phyloP scores from a whole-genome alignment of 208 protist genomes.

The Wallacemonas sp. region DNA sequence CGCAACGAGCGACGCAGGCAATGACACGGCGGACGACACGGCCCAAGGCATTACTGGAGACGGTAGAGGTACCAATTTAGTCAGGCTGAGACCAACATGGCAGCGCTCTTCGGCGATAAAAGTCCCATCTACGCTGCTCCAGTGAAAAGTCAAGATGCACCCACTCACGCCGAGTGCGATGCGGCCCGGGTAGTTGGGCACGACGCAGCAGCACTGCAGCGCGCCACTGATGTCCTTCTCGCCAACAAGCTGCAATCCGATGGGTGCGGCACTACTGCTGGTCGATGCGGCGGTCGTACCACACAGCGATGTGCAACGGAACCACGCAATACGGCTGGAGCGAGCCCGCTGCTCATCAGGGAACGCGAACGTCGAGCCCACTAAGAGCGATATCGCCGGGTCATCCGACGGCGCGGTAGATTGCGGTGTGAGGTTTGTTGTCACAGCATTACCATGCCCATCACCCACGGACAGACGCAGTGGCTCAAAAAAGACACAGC shows the following conservation, averaged over 20 bases:
- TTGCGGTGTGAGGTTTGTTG: constrained; percentile 7
- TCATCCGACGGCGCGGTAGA: constrained; percentile 10
- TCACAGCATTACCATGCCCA: neutral
- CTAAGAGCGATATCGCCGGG: constrained; percentile 35
- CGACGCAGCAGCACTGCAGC: constrained; percentile 74
- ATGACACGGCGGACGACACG: neutral
- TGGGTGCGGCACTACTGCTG: constrained; percentile 5
- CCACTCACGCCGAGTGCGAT: constrained; percentile 83
- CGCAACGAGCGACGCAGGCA: constrained; percentile 38
- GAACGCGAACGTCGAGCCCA: constrained; percentile 84
- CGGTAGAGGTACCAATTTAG: constrained; percentile 58
- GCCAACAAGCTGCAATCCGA: constrained; percentile 28
- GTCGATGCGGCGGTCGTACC: constrained; percentile 2
- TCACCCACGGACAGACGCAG: constrained; percentile 31
- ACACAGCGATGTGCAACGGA: neutral
- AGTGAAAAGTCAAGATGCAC: constrained; percentile 64
- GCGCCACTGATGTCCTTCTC: constrained; percentile 70
- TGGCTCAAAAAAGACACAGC: constrained; percentile 75
- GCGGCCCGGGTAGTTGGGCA: constrained; percentile 64
- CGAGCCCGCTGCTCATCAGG: constrained; percentile 62
- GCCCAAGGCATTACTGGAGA: constrained; percentile 1
- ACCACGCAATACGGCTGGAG: constrained; percentile 67
- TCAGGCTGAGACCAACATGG: constrained; percentile 58
- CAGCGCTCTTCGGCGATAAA: constrained; percentile 76
- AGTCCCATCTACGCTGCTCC: constrained; percentile 54